Evolutionary conservation across 352 stramenopile genomes (phyloP).

Genomic region (Thraustochytrium sp.): DNA sequence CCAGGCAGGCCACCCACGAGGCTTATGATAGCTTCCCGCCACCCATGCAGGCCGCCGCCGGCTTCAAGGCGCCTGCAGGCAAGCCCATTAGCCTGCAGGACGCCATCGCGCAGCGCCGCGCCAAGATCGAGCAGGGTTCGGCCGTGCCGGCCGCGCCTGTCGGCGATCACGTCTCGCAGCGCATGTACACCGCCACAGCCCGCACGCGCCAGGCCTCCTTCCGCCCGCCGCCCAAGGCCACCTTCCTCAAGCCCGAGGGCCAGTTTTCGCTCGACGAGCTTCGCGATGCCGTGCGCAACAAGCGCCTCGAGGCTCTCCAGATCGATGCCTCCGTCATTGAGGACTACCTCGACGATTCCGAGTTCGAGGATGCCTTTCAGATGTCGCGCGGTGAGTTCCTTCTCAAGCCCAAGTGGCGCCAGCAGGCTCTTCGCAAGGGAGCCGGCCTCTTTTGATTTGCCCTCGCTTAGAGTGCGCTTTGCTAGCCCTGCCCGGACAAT

Average conservation of each 20-base stretch:
- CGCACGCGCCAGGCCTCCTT: neutral
- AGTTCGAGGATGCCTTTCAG: conserved; percentile 20
- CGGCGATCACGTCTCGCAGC: neutral
- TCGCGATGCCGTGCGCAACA: conserved; percentile 25
- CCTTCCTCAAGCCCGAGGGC: conserved; percentile 10
- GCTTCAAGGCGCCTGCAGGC: neutral
- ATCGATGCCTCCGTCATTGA: conserved; percentile 5
- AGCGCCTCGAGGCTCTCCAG: neutral
- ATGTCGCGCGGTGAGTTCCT: conserved; percentile 19
- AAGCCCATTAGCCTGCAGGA: conserved; percentile 21
- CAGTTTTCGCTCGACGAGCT: conserved; percentile 17
- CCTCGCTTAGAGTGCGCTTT: no score
- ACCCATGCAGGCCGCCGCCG: neutral
- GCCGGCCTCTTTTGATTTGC: conserved; percentile 26
- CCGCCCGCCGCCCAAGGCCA: neutral
- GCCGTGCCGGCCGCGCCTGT: neutral
- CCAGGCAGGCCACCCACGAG: neutral
- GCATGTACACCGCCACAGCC: neutral
- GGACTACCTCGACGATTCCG: neutral
- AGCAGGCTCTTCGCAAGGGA: conserved; percentile 22
- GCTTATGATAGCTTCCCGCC: no score
- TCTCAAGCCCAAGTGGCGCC: conserved; percentile 38
- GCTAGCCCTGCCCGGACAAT: no score
- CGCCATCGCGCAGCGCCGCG: conserved; percentile 3
- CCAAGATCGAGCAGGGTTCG: neutral